Conservation (phyloP, 441 rosid species). For the Gossypium trilobum region DNA sequence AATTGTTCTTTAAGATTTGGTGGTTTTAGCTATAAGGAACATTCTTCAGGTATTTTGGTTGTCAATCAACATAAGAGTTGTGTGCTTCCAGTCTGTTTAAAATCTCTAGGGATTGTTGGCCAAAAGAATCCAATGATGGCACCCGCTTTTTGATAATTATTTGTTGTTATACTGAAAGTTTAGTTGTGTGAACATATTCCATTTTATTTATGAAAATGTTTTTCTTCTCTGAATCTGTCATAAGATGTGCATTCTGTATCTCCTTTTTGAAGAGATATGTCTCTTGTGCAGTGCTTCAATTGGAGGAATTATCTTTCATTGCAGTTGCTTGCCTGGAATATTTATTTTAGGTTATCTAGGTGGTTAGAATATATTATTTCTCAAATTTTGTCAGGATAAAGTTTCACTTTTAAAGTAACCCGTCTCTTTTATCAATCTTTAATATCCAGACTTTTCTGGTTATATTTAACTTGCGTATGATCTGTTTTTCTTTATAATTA, state of each 20-base stretch:
- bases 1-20: background rate
- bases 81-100: background rate
- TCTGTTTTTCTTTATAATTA: background rate
- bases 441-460: background rate
- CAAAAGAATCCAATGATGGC: background rate
- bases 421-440: background rate
- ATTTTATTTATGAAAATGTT: background rate
- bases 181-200: background rate
- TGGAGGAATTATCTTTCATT: background rate
- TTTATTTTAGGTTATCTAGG: background rate
- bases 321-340: conserved; percentile 4
- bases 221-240: conserved; percentile 5
- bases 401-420: background rate
- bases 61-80: background rate
- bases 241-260: background rate
- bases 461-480: background rate
- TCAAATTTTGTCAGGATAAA: background rate
- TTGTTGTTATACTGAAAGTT: background rate
- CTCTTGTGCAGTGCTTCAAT: background rate
- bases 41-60: background rate
- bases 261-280: background rate
- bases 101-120: background rate
- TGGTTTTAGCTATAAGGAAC: background rate
- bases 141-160: background rate
- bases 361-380: background rate